Conservation (phyloP, 2,329 filamentous ascomycete species). For the Aspergillus bombycis region DNA sequence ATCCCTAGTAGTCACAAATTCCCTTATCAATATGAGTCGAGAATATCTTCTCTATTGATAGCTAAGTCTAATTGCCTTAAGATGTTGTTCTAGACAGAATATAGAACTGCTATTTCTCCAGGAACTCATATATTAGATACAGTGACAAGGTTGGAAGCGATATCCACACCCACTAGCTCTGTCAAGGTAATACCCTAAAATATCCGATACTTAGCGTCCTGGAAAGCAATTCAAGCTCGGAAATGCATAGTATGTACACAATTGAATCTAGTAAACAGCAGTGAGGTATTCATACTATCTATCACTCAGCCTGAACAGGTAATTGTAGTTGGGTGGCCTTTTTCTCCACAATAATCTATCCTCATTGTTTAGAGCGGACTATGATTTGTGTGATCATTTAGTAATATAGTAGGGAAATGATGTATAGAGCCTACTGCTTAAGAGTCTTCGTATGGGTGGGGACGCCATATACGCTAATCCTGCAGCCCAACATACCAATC, state of each 20-base stretch:
- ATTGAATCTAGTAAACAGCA: neutral
- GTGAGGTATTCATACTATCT: neutral
- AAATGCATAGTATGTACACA: neutral
- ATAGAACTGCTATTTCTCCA: no score
- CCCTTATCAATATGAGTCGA: no score
- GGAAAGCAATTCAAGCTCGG: neutral
- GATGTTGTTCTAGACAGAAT: neutral
- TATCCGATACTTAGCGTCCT: neutral
- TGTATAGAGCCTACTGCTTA: no score
- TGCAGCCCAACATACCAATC: no score
- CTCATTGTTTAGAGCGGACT: no score
- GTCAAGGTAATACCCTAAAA: neutral
- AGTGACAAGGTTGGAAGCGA: neutral
- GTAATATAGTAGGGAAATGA: no score
- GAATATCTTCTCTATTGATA: neutral
- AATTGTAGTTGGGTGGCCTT: neutral
- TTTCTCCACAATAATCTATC: no score
- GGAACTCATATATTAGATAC: neutral
- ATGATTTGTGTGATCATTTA: no score
- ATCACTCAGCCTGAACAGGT: neutral
- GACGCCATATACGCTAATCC: no score
- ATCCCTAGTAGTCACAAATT: neutral
- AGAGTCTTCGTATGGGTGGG: no score
- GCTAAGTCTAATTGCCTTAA: neutral
- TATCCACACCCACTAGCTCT: neutral